Base-by-base conservation (phyloP, 306 rosid genomes). In the Cicer pinnatifidum region DNA sequence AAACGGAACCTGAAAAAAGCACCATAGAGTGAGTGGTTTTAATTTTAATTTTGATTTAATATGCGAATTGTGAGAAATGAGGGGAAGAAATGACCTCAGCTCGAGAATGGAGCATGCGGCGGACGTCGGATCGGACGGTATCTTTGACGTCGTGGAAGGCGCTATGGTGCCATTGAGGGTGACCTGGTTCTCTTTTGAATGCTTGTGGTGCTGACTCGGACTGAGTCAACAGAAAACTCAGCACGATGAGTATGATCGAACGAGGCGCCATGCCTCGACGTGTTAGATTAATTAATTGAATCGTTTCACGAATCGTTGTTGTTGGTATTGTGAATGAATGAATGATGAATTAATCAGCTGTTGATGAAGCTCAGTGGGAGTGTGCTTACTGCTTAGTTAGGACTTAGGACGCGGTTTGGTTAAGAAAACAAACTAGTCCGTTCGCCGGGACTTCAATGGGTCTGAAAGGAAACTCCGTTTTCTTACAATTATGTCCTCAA, bases 141-240 rank as follows among this genome's bases (percentile, higher is more conserved):
- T 91, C 91, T 8, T 89, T 78, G 69, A 94, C 97, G 82, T 90
- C 96, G 78, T 89, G 99, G 85, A 94, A 94, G 79, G 97, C 97
- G 2, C 96, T 81, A 71, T 94, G 99, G 83, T 94, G 99, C 99
- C 99, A 94, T 60, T 94, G 99, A 76, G 90, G 76, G 61, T 88
- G 96, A 15, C 91, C 88, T 3, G 87, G 80, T 50, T 82, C 91
- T 89, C 88, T 75, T 78, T 71, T 73, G 89, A 94, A 94, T 37
- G 99, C 87, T 82, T 91, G 91, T 28, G 86, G 88, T 20, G 88
- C 87, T 8, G 99, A 91, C 50, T 89, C 90, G 79, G 90, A 85
- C 2, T 48, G 90, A 76, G 81, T 76, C 48, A 74, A 58, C 9
- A 89, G 85, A 63, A 88, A 80, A 72, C 67, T 78, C 83, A 88